These are phyloP conservation scores for Sporisorium sorghi DNA, from an alignment of 1,284 basidiomycete species.

Conservation along the genomic window DNA sequence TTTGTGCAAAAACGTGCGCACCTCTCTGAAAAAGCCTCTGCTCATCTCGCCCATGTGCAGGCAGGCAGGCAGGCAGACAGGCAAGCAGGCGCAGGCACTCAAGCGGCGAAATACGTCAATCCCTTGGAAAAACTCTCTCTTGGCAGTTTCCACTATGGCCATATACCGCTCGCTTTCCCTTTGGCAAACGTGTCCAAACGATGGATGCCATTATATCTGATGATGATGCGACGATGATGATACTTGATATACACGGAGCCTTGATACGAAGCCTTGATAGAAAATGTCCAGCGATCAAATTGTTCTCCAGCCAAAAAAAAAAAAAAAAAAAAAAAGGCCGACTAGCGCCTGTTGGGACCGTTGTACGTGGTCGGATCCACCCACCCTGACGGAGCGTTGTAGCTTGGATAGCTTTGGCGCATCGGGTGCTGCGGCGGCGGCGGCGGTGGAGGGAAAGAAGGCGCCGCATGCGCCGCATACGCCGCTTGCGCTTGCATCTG, in stretches of 20 bases:
- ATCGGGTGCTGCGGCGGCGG: slow-evolving; percentile 10
- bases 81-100: too few species aligned
- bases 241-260: neutral
- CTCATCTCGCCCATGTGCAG: neutral
- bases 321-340: neutral
- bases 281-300: too few species aligned
- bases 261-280: too few species aligned
- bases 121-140: neutral
- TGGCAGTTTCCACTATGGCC: neutral
- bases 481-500: neutral
- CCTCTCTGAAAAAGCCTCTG: too few species aligned
- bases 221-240: neutral
- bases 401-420: slow-evolving; percentile 21
- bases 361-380: slow-evolving; percentile 36
- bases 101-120: neutral
- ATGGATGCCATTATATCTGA: neutral
- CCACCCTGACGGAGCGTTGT: slow-evolving; percentile 26
- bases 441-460: slow-evolving; percentile 13
- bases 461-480: slow-evolving; percentile 18
- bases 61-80: neutral
- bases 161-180: neutral
- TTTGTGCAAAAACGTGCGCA: slow-evolving; percentile 23
- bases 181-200: too few species aligned
- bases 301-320: neutral
- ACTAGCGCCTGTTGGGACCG: slow-evolving; percentile 17